Evolutionary conservation across 2,329 filamentous ascomycete species (phyloP), one percentile per base, ranked within the genome.

Genomic region (Scedosporium minutisporum): DNA sequence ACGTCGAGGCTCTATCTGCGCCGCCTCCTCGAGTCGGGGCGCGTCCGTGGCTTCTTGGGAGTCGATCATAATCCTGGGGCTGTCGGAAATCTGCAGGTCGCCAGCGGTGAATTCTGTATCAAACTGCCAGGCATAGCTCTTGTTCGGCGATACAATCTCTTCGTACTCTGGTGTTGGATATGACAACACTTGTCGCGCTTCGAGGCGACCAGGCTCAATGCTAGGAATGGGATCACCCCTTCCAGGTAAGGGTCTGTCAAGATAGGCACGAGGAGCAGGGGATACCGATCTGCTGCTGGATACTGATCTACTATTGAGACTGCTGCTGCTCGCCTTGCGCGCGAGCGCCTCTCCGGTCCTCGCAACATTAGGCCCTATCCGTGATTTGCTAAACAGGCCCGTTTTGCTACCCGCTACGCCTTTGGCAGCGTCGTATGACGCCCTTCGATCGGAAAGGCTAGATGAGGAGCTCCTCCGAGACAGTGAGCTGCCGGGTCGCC

Each of bases 51-150:
- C 25, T 18, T 44, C 41, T 38, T 61, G 63, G 46, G 38, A 61
- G 27, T 67, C 71, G 25, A 77, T 71, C 38, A 70, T 73, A 62
- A 85, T 77, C 33, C 80, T 78, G 18, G 82, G 83, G 65, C 82
- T 85, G 65, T 80, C 75, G 0, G 83, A 85, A 41, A 83, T 68
- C 63, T 84, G 81, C 46, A 85, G 64, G 63, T 85, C 82, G 57
- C 78, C 77, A 14, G 78, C 82, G 0, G 83, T 85, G 65, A 86
- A 85, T 62, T 86, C 83, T 2, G 78, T 77, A 38, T 85, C 82
- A 6, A 83, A 70, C 63, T 85, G 73, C 82, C 82, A 85, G 4
- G 77, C 79, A 63, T 78, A 82, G 67, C 77, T 81, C 69, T 81
- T 83, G 59, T 80, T 77, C 0, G 82, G 81, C 0, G 80, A 80